Base-by-base conservation (phyloP, 2,329 filamentous ascomycete genomes). In the Xylaria sp. region DNA sequence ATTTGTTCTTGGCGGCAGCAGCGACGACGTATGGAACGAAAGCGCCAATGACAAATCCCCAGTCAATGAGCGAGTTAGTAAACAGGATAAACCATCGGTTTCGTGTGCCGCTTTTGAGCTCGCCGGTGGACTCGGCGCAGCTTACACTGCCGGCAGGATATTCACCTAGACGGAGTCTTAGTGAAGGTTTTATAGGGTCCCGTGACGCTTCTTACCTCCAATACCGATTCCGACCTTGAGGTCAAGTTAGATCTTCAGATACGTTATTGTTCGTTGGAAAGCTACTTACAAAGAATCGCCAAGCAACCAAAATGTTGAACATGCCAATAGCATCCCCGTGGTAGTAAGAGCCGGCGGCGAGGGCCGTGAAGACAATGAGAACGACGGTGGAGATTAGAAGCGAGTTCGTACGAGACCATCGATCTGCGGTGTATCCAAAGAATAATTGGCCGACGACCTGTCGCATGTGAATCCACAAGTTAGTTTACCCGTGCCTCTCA, bases 11-110 rank as follows among this genome's bases (percentile, higher is more conserved):
- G 65, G 81, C 90, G 76, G 76, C 89, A 76, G 84, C 85, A 0
- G 86, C 85, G 20, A 87, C 84, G 39, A 87, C 81, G 38, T 86
- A 87, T 2, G 93, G 92, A 1, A 96, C 88, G 68, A 97, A 88
- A 0, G 92, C 90, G 9, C 92, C 90, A 62, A 95, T 83, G 1
- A 96, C 91, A 71, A 96, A 97, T 0, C 92, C 94, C 75, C 80
- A 87, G 76, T 96, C 92, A 67, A 97, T 96, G 83, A 94, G 92
- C 27, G 91, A 88, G 79, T 96, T 96, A 53, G 92, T 97, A 78
- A 96, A 96, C 70, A 97, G 84, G 73, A 95, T 92, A 76, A 94
- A 97, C 93, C 93, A 97, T 44, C 91, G 85, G 76, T 97, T 95
- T n/a, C 94, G 85, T 17, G 91, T 90, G 11, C 94, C 94, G 17